Conservation (phyloP, 352 stramenopile species). For the Globisporangium abappressorium region DNA sequence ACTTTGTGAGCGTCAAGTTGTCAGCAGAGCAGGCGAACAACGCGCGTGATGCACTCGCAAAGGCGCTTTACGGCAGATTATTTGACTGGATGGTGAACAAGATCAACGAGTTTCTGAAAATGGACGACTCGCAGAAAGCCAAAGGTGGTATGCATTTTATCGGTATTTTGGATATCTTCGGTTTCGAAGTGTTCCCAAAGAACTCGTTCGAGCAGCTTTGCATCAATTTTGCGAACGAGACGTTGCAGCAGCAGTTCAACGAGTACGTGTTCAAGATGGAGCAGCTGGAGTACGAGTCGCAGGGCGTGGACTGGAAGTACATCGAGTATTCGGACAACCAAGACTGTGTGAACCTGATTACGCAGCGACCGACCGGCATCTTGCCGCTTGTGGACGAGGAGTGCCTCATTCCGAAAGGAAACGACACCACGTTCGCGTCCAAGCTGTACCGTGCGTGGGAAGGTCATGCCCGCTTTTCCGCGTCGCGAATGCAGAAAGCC, state of each 20-base stretch:
- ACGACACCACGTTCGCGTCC: slow-evolving; percentile 73
- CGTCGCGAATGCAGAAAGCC: slow-evolving; percentile 76
- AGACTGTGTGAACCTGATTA: slow-evolving; percentile 89
- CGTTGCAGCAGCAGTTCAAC: slow-evolving; percentile 87
- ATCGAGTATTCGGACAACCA: slow-evolving; percentile 87
- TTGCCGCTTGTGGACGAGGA: slow-evolving; percentile 88
- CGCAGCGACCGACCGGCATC: slow-evolving; percentile 79
- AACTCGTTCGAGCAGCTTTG: slow-evolving; percentile 91
- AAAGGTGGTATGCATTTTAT: slow-evolving; percentile 74
- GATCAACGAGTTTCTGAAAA: slow-evolving; percentile 83
- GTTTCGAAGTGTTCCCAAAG: slow-evolving; percentile 89
- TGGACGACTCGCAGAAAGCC: slow-evolving; percentile 71
- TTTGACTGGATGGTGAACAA: slow-evolving; percentile 90
- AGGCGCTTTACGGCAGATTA: slow-evolving; percentile 84
- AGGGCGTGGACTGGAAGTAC: slow-evolving; percentile 85
- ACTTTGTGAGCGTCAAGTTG: slow-evolving; percentile 86
- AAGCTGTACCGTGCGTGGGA: slow-evolving; percentile 77
- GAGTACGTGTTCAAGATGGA: slow-evolving; percentile 89
- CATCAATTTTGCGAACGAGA: slow-evolving; percentile 91
- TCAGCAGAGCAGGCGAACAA: slow-evolving; percentile 82
- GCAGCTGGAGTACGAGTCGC: slow-evolving; percentile 75
- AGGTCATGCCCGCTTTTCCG: slow-evolving; percentile 60
- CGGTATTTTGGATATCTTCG: slow-evolving; percentile 91
- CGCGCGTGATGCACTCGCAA: slow-evolving; percentile 75
- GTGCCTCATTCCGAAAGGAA: slow-evolving; percentile 82